Evolutionary conservation across 208 protist species (phyloP).

Genomic region (Tritrichomonas musculus): DNA sequence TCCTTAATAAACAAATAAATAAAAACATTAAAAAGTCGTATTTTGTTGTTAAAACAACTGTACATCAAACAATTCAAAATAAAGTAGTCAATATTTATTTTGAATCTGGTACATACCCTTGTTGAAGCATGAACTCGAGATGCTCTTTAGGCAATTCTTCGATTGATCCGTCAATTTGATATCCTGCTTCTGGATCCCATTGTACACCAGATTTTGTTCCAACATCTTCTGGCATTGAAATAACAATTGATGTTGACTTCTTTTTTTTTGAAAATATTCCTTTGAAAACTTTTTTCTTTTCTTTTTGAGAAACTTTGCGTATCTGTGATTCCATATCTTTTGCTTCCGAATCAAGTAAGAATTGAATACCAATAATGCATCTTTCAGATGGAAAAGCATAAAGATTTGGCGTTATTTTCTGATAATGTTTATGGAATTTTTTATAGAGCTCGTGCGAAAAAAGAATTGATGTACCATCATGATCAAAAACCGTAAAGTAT

Average conservation of each 20-base stretch:
- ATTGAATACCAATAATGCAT: not conserved
- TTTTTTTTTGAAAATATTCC: not conserved
- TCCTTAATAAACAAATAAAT: too few relatives aligned
- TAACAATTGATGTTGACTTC: not conserved
- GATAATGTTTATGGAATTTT: not conserved
- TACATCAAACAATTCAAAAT: too few relatives aligned
- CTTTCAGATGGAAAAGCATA: not conserved
- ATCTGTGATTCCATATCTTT: not conserved
- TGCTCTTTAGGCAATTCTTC: not conserved
- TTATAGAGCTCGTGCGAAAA: conserved; percentile 27
- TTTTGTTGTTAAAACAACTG: too few relatives aligned
- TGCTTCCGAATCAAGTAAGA: not conserved
- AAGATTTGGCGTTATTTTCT: not conserved
- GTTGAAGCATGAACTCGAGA: not conserved
- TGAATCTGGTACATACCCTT: too few relatives aligned
- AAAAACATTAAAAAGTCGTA: too few relatives aligned
- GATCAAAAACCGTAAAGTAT: not conserved
- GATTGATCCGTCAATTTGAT: not conserved
- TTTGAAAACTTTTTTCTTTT: not conserved
- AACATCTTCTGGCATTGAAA: not conserved
- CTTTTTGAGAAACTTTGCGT: not conserved
- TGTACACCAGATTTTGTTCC: not conserved
- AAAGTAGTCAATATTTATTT: too few relatives aligned
- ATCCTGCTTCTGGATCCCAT: not conserved
- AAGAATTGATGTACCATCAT: not conserved